Evolutionary conservation across 805 yeast species (phyloP).

Genomic region (Maudiozyma pseudohumilis): DNA sequence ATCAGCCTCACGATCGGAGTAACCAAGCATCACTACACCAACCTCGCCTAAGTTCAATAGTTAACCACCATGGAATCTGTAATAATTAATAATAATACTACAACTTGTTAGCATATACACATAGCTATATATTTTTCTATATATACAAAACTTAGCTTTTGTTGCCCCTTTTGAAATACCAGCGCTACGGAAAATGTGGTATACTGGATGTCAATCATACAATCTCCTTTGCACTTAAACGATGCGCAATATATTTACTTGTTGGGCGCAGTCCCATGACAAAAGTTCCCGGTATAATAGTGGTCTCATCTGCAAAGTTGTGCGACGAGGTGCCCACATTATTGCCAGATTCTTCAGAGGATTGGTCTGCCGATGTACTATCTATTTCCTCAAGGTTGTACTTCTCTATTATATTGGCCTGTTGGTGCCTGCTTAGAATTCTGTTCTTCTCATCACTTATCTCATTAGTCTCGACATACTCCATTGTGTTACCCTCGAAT

Average conservation of each 20-base stretch:
- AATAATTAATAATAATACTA: no score
- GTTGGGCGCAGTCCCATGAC: slow-evolving; percentile 44
- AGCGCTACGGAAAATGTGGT: no score
- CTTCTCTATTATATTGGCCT: background rate
- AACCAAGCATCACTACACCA: no score
- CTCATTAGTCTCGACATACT: slow-evolving; percentile 22
- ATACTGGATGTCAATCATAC: background rate
- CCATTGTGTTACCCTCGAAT: slow-evolving; percentile 4
- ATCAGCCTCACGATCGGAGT: background rate
- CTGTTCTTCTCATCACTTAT: slow-evolving; percentile 5
- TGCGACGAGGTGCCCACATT: slow-evolving; percentile 1
- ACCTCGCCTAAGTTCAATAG: background rate
- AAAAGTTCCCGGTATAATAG: slow-evolving; percentile 18
- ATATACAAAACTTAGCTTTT: background rate
- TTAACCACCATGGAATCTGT: no score
- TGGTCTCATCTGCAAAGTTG: slow-evolving; percentile 15
- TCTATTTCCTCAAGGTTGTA: background rate
- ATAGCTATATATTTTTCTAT: no score
- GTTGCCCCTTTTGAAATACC: no score
- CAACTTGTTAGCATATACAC: no score
- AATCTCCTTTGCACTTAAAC: slow-evolving; percentile 13
- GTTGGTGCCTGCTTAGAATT: slow-evolving; percentile 1
- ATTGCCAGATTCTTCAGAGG: slow-evolving; percentile 2
- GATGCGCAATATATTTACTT: slow-evolving; percentile 64
- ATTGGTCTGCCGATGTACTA: slow-evolving; percentile 4